Base-by-base conservation (phyloP, 345 rosid species). In the Eucalyptus polyanthemos region DNA sequence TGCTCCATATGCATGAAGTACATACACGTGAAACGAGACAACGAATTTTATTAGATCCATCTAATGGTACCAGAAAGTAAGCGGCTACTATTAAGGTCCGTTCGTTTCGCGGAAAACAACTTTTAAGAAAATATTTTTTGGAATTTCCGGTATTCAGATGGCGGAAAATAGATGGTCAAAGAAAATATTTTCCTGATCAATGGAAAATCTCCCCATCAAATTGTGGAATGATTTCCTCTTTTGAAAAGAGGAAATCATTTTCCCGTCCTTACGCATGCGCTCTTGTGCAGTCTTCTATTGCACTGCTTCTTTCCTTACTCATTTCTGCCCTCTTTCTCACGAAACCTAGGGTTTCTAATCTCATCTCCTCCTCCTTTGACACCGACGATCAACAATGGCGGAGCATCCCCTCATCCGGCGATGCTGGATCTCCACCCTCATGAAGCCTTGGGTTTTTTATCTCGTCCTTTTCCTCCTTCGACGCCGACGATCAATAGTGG, bases 61-160 rank as follows among this genome's bases (percentile, higher is more conserved):
- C 31, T 60, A 11, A 60, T 60, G 15, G 2, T 12, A 60, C 67
- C 0, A 60, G 0, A 27, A 60, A 27, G 31, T 60, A 27, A 60
- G 8, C 2, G 0, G 67, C 4, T 6, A 11, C 15, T 60, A 60
- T 27, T 27, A 50, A 14, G 9, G 14, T 47, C 1, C 5, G 50
- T 47, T 47, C 5, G 2, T 47, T 47, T 47, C 5, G 5, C 0
- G 5, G 2, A 47, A 47, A 47, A 47, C 0, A 47, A 47, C 2
- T 47, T 1, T 0, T 1, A 0, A 0, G 1, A 11, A 47, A 47
- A 47, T 11, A 11, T 11, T 47, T 47, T 47, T 1, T 0, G 2
- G 0, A 47, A 47, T 47, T 47, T 47, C 11, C 5, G 13, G 0
- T 47, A 0, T 47, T 47, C 14, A 0, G 14, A 47, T 47, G 4